A percentile compares a stretch with the other conserved stretches of the same genome.
Evolutionary conservation across 2,329 filamentous ascomycete genomes (phyloP).

Genomic region (Botrytis porri): DNA sequence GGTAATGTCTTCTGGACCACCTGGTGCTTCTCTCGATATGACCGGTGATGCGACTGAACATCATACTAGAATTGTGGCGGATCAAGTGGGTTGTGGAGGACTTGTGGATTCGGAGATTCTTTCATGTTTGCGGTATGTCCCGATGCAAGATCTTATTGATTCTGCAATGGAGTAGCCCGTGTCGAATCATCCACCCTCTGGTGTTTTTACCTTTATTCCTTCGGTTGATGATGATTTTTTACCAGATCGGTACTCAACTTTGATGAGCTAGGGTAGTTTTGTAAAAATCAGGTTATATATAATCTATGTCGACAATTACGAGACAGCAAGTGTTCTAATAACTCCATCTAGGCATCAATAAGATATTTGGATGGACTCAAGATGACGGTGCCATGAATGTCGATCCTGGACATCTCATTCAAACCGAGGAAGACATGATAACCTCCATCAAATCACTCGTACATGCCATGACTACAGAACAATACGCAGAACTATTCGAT

Average conservation of each 20-base stretch:
- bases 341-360: neutral
- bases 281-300: neutral
- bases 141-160: slow-evolving; percentile 12
- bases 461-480: neutral
- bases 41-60: slow-evolving; percentile 8
- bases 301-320: neutral
- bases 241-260: neutral
- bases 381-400: slow-evolving; percentile 20
- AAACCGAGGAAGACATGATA: neutral
- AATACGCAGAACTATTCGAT: neutral
- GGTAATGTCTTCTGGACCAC: slow-evolving; percentile 6
- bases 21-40: neutral
- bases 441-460: neutral
- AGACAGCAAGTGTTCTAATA: neutral
- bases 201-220: slow-evolving; percentile 17
- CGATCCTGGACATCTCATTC: neutral
- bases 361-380: slow-evolving; percentile 17
- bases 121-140: neutral
- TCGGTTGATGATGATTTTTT: slow-evolving; percentile 14
- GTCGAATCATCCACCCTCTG: slow-evolving; percentile 6
- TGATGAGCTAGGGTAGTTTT: slow-evolving; percentile 3
- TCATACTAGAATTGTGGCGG: neutral
- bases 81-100: neutral
- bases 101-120: neutral
- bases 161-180: slow-evolving; percentile 20